A percentile compares a stretch with the other conserved stretches of the same genome.
phyloP scores from a whole-genome alignment of 805 yeast genomes.

The Saturnispora mendoncae region DNA sequence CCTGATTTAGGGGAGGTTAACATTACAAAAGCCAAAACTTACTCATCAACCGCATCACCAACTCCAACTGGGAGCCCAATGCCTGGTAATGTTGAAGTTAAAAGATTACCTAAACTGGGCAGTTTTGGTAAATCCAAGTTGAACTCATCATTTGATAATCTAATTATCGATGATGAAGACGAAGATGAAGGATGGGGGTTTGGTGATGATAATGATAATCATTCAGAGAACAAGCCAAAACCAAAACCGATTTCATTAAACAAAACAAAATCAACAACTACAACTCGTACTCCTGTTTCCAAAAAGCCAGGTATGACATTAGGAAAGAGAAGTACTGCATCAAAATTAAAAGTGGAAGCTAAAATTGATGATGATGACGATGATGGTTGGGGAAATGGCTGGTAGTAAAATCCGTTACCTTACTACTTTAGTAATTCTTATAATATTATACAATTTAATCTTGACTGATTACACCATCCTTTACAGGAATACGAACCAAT shows the following conservation, averaged over 20 bases:
- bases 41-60: constrained; percentile 9
- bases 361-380: constrained; percentile 28
- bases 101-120: background rate
- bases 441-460: background rate
- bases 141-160: constrained; percentile 2
- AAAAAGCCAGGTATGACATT: constrained; percentile 5
- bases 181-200: constrained; percentile 28
- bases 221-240: too few relatives aligned
- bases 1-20: constrained; percentile 4
- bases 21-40: constrained; percentile 3
- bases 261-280: background rate
- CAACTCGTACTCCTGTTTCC: background rate
- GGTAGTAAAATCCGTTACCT: too few relatives aligned
- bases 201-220: constrained; percentile 20
- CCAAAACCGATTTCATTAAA: too few relatives aligned
- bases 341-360: constrained; percentile 28
- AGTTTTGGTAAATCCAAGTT: background rate
- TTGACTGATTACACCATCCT: constrained; percentile 30
- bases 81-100: too few relatives aligned
- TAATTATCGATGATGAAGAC: constrained; percentile 16
- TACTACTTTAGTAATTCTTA: background rate
- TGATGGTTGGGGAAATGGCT: constrained; percentile 40
- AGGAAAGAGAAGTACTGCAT: constrained; percentile 3
- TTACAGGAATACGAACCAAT: constrained; percentile 48
- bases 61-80: background rate